Percentiles rank a stretch among this genome's conserved stretches.
phyloP scores from a whole-genome alignment of 176 grass and related monocot genomes.

The Bonia amplexicaulis region DNA sequence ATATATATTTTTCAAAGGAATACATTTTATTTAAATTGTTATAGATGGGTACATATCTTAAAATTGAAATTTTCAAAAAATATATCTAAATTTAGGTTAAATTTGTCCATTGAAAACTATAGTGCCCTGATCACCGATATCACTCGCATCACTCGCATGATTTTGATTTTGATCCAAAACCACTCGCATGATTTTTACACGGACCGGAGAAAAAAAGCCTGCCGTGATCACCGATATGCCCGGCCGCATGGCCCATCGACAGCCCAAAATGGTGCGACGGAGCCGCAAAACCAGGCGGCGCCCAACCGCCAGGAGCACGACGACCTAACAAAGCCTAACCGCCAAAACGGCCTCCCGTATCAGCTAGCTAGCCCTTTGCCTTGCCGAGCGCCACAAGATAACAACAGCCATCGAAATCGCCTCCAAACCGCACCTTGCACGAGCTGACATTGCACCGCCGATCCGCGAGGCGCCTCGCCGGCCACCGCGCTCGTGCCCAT shows the following conservation, averaged over 20 bases:
- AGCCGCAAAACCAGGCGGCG: constrained; percentile 2
- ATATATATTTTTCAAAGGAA: no score
- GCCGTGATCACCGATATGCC: background rate
- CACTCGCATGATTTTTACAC: no score
- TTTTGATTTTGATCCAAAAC: no score
- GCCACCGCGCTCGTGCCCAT: background rate
- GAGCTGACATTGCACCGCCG: background rate
- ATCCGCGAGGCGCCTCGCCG: background rate
- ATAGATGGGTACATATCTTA: no score
- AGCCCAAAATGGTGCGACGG: background rate
- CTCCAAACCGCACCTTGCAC: background rate
- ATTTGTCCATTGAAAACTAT: no score
- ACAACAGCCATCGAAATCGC: background rate
- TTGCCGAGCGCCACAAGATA: constrained; percentile 13
- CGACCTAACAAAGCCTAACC: constrained; percentile 30
- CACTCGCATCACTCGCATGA: no score
- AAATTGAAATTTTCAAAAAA: no score
- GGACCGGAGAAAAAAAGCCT: no score
- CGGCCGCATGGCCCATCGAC: background rate
- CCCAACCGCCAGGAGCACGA: background rate
- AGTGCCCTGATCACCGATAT: no score
- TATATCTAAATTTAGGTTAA: no score
- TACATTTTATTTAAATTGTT: no score
- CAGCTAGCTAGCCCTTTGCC: background rate
- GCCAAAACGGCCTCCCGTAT: constrained; percentile 3